Percentiles rank a stretch among this genome's conserved stretches.
Conservation (phyloP, 495 filamentous ascomycete species). For the Halenospora varia region DNA sequence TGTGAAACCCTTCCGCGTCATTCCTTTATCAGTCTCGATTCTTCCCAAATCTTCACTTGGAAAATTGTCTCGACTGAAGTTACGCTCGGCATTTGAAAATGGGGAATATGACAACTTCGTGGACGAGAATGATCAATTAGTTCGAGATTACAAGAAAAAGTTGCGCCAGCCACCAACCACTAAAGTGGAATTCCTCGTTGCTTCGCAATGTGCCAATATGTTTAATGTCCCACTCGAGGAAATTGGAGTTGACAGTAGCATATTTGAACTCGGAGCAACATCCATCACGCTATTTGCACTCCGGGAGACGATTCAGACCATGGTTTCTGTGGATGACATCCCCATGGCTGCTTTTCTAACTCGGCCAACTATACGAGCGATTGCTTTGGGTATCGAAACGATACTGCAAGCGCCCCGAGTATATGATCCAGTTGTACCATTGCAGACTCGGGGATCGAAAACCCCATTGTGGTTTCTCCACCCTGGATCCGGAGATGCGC, state of each 20-base stretch:
- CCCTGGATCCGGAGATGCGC: slow-evolving; percentile 50
- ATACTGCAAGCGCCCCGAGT: neutral
- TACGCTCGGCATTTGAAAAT: slow-evolving; percentile 29
- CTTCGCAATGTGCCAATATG: neutral
- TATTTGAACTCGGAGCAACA: slow-evolving; percentile 40
- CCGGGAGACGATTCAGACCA: too few relatives aligned
- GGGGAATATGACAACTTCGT: slow-evolving; percentile 9
- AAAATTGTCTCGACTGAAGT: slow-evolving; percentile 41
- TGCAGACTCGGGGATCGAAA: slow-evolving; percentile 36
- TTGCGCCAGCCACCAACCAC: neutral
- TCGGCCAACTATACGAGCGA: too few relatives aligned
- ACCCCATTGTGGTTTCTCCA: slow-evolving; percentile 54
- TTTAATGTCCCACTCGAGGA: neutral
- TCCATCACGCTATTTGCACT: too few relatives aligned
- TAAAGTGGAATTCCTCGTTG: neutral
- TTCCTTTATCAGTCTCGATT: neutral
- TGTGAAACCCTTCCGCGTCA: neutral
- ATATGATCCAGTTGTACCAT: slow-evolving; percentile 43
- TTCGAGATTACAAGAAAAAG: neutral
- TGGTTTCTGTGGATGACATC: too few relatives aligned
- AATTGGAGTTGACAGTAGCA: neutral
- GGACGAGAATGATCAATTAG: neutral
- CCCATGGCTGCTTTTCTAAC: too few relatives aligned
- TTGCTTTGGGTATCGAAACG: too few relatives aligned
- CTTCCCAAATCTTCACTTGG: slow-evolving; percentile 39